Conservation (phyloP, 768 basidiomycete species). For the Kwoniella sp. region DNA sequence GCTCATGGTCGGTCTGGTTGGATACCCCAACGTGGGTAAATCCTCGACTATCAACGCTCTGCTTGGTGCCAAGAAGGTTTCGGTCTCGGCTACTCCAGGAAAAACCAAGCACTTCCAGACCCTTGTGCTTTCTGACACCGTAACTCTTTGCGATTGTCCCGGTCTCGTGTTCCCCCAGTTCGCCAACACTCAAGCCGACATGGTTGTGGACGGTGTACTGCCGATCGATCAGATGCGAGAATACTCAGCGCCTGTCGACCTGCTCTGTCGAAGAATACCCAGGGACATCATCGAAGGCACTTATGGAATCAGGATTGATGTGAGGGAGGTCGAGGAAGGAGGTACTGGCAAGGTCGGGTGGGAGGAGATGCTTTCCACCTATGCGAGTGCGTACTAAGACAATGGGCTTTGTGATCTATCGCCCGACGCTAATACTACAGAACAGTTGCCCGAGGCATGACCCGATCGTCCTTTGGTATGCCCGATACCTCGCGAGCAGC, state of each 20-base stretch:
- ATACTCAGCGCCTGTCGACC: slow-evolving; percentile 73
- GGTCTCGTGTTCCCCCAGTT: slow-evolving; percentile 98
- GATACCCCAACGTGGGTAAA: slow-evolving; percentile 98
- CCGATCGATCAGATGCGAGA: slow-evolving; percentile 97
- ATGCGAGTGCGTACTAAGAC: slow-evolving; percentile 70
- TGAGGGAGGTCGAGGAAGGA: slow-evolving; percentile 68
- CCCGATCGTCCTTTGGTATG: slow-evolving; percentile 89
- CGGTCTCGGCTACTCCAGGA: slow-evolving; percentile 94
- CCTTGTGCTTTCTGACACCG: slow-evolving; percentile 79
- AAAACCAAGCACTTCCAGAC: slow-evolving; percentile 99
- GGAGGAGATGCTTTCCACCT: slow-evolving; percentile 76
- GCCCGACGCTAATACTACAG: neutral
- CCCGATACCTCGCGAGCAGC: slow-evolving; percentile 94
- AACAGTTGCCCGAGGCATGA: slow-evolving; percentile 91
- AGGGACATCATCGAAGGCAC: slow-evolving; percentile 77
- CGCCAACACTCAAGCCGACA: slow-evolving; percentile 89
- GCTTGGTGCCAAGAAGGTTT: slow-evolving; percentile 96
- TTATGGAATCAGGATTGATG: slow-evolving; percentile 77
- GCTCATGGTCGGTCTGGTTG: slow-evolving; percentile 62
- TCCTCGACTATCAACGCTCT: slow-evolving; percentile 98
- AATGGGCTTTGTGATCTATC: neutral
- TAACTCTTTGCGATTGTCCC: slow-evolving; percentile 93
- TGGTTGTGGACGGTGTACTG: slow-evolving; percentile 93
- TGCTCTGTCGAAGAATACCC: slow-evolving; percentile 75
- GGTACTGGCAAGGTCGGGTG: slow-evolving; percentile 63